Conservation (phyloP, 2,329 filamentous ascomycete genomes). For the Calycina herbarum region DNA sequence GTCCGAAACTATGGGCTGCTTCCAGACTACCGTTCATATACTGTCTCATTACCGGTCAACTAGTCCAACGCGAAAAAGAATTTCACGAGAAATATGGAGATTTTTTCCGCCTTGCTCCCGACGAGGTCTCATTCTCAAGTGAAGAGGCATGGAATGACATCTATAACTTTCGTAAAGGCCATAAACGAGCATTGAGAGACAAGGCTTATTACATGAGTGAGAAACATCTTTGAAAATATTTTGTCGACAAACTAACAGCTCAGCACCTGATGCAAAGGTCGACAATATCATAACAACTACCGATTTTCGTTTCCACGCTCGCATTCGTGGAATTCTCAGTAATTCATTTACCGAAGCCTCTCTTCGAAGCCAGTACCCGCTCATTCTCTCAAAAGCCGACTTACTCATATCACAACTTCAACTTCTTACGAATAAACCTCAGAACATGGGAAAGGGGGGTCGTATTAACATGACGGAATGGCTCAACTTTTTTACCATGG, state of each 20-base stretch:
- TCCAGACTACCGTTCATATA: slow-evolving; percentile 9
- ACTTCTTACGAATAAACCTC: not conserved
- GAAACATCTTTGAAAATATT: no score
- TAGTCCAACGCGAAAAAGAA: not conserved
- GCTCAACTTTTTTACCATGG: slow-evolving; percentile 41
- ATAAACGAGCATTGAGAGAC: not conserved
- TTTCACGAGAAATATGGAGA: slow-evolving; percentile 32
- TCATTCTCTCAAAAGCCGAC: not conserved
- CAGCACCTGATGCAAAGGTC: not conserved
- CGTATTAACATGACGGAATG: slow-evolving; percentile 22
- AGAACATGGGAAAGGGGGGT: not conserved
- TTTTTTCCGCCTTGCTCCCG: slow-evolving; percentile 33
- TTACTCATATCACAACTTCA: not conserved
- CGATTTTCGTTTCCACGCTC: slow-evolving; percentile 3
- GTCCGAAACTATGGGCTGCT: slow-evolving; percentile 19
- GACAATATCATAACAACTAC: slow-evolving; percentile 4
- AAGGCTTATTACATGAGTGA: not conserved
- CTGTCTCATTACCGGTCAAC: slow-evolving; percentile 3
- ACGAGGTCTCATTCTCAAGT: slow-evolving; percentile 33
- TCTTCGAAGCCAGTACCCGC: not conserved
- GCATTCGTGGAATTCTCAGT: not conserved
- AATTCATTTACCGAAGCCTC: slow-evolving; percentile 3
- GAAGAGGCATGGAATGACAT: slow-evolving; percentile 11
- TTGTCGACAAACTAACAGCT: no score
- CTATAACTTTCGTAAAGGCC: not conserved